Evolutionary conservation across 176 grass and related monocot species (phyloP).

Genomic region (Bothriochloa decipiens): DNA sequence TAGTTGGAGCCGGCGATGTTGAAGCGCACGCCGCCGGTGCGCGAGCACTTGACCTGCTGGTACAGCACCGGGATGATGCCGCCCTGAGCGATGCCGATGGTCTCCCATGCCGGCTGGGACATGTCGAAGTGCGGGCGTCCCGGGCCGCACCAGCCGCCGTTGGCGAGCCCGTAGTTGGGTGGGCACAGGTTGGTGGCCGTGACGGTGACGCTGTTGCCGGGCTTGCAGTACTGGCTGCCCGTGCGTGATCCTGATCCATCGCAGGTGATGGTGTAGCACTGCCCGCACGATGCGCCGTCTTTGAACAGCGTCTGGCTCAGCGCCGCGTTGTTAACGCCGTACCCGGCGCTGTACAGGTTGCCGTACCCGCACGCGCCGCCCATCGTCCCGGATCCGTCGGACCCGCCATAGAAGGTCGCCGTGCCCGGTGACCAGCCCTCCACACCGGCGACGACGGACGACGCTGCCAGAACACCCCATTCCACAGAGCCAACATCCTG

Average conservation of each 20-base stretch:
- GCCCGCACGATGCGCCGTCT: slow-evolving; percentile 58
- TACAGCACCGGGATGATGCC: slow-evolving; percentile 65
- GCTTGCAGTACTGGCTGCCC: slow-evolving; percentile 25
- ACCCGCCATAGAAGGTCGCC: slow-evolving; percentile 65
- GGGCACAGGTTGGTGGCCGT: slow-evolving; percentile 68
- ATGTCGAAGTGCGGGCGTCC: slow-evolving; percentile 65
- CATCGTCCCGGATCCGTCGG: slow-evolving; percentile 62
- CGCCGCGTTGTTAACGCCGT: slow-evolving; percentile 53
- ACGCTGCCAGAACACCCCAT: background rate
- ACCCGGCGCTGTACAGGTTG: slow-evolving; percentile 64
- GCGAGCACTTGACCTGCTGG: slow-evolving; percentile 56
- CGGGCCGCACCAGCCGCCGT: slow-evolving; percentile 67
- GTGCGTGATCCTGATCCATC: background rate
- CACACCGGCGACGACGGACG: background rate
- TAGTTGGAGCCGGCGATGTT: slow-evolving; percentile 45
- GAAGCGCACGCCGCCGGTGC: slow-evolving; percentile 48
- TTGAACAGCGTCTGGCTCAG: slow-evolving; percentile 55
- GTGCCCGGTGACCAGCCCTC: background rate
- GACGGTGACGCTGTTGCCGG: slow-evolving; percentile 41
- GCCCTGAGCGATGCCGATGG: slow-evolving; percentile 37
- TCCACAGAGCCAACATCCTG: background rate
- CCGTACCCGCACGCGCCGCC: slow-evolving; percentile 54
- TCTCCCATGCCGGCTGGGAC: slow-evolving; percentile 64
- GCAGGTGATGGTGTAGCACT: slow-evolving; percentile 53
- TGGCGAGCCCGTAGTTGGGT: slow-evolving; percentile 53